phyloP scores from a whole-genome alignment of 192 early-diverging fungal genomes.

The Gaertneriomyces sp. region DNA sequence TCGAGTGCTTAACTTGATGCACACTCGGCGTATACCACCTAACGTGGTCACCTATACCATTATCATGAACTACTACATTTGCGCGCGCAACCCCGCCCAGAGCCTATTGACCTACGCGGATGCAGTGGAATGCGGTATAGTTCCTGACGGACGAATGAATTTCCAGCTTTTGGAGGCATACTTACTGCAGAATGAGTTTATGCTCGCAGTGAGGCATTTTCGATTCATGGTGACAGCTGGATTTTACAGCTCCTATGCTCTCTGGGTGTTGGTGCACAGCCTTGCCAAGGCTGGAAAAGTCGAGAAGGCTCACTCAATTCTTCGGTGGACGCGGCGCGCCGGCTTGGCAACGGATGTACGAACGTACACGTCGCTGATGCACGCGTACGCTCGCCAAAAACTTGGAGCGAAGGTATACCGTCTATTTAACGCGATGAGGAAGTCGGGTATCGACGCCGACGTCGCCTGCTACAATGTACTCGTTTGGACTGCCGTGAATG shows the following conservation, averaged over 20 bases:
- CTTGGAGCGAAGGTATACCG: not conserved
- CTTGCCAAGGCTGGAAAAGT: conserved; percentile 1
- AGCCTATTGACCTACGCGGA: not conserved
- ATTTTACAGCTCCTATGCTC: too few species aligned
- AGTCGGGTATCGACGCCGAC: conserved; percentile 1
- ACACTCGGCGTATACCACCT: not conserved
- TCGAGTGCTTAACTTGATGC: not conserved
- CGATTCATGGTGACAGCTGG: too few species aligned
- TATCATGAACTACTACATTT: not conserved
- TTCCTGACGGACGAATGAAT: conserved; percentile 1
- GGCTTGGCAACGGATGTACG: not conserved
- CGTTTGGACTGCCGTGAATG: conserved; percentile 13
- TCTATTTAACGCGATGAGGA: not conserved
- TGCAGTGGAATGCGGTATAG: not conserved
- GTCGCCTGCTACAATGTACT: conserved; percentile 9
- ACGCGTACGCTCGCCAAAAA: conserved; percentile 12
- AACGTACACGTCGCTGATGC: conserved; percentile 17
- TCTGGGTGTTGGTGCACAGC: not conserved
- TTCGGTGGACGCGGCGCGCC: not conserved
- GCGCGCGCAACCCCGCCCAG: not conserved
- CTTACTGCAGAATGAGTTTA: not conserved
- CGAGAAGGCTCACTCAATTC: not conserved
- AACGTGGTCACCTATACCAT: not conserved
- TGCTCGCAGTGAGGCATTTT: too few species aligned
- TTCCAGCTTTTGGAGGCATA: conserved; percentile 1